Evolutionary conservation across 108 stramenopile genomes (phyloP).

Genomic region (Seminavis robusta): DNA sequence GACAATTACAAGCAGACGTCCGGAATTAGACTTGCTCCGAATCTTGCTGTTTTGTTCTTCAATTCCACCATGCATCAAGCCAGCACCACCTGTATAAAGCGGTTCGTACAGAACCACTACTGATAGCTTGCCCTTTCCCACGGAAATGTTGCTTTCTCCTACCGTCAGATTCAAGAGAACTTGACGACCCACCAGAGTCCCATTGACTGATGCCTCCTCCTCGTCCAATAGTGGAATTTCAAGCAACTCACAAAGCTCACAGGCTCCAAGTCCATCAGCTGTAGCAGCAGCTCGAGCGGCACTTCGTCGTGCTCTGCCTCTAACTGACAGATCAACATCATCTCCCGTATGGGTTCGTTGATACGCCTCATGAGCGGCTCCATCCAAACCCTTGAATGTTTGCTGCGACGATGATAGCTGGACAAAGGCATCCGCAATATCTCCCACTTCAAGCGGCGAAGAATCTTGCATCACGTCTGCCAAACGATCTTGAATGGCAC

Average conservation of each 20-base stretch:
- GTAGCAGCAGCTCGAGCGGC: slow-evolving; percentile 63
- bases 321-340: slow-evolving; percentile 40
- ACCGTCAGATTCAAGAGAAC: slow-evolving; percentile 8
- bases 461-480: no score
- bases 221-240: no score
- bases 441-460: no score
- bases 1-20: no score
- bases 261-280: slow-evolving; percentile 66
- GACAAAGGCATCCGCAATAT: slow-evolving; percentile 48
- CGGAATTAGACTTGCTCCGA: no score
- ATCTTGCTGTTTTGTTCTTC: slow-evolving; percentile 39
- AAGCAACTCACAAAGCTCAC: slow-evolving; percentile 69
- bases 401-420: slow-evolving; percentile 53
- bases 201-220: slow-evolving; percentile 7
- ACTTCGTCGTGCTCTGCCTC: slow-evolving; percentile 69
- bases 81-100: slow-evolving; percentile 67
- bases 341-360: slow-evolving; percentile 62
- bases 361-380: slow-evolving; percentile 77
- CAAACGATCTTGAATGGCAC: no score
- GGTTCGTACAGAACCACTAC: slow-evolving; percentile 71
- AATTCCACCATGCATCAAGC: slow-evolving; percentile 64
- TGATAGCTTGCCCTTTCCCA: no score
- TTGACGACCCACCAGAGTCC: not conserved
- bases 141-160: no score
- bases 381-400: slow-evolving; percentile 78